Base-by-base conservation (phyloP, 768 basidiomycete genomes). In the Tylopilus subfusipes region DNA sequence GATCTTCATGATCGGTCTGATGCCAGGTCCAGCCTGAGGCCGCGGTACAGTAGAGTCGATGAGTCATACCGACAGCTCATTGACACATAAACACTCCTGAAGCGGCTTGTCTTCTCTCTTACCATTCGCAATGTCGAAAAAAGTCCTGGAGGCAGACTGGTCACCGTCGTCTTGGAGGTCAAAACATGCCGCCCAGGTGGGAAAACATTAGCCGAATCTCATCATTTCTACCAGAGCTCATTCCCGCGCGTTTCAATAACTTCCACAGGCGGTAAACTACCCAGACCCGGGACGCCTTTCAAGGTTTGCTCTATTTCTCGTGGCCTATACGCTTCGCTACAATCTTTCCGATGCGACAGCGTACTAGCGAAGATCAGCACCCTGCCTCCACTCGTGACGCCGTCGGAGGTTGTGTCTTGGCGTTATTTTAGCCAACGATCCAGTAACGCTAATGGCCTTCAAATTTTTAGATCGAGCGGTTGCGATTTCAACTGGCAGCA, bases 381-480 rank as follows among this genome's bases (percentile, higher is more conserved):
- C 8, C 75, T 99, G 4, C 97, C 97, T 7, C 96, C 95, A 21
- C 75, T 99, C 4, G 97, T 98, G 4, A 90, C 93, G 0, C 88
- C 93, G 1, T 85, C 89, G 43, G 97, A 99, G 83, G 95, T 95
- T 45, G 50, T 79, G 62, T n/a, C 78, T 64, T 36, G 13, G 2
- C 42, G 21, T 31, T n/a, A 12, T 38, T 48, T 10, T 18, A 1
- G 18, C n/a, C n/a, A 42, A 39, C 44, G n/a, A 31, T 18, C 52
- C 70, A 62, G 63, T 69, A 42, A 70, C 69, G 46, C 61, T 74
- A 8, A 68, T 61, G 18, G 8, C 22, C 19, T 52, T 29, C 29
- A 13, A 50, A 59, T 8, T 19, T 14, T 39, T 54, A 90, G 90
- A 88, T 93, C 66, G 89, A 93, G 68, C 81, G 92, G 11, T 77